phyloP scores from a whole-genome alignment of 2,329 filamentous ascomycete genomes.

The Colletotrichum lini region DNA sequence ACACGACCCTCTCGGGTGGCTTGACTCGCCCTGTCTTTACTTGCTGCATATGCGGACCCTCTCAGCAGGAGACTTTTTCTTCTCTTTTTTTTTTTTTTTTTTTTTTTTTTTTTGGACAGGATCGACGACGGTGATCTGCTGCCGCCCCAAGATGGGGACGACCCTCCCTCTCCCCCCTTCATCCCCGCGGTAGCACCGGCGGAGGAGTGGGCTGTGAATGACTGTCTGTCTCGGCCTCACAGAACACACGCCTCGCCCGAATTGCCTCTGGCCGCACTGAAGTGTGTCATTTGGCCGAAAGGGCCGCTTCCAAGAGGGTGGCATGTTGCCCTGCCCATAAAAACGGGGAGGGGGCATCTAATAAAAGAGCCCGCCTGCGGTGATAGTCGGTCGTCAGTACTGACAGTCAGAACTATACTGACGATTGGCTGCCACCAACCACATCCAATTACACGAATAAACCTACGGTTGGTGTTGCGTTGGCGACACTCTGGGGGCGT shows the following conservation, averaged over 20 bases:
- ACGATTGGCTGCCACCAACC: neutral
- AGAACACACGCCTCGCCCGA: neutral
- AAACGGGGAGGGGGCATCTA: no score
- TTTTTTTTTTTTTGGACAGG: neutral
- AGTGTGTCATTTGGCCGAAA: slow-evolving; percentile 35
- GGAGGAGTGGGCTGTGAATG: neutral
- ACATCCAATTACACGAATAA: no score
- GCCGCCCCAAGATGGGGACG: neutral
- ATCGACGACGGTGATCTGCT: slow-evolving; percentile 31
- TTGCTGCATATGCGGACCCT: neutral
- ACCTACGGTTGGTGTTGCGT: neutral
- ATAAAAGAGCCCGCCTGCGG: no score
- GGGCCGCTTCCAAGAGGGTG: slow-evolving; percentile 2
- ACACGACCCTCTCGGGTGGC: neutral
- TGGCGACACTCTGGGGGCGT: slow-evolving; percentile 27
- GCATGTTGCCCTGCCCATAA: no score
- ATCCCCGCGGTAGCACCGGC: slow-evolving; percentile 23
- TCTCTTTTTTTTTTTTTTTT: no score
- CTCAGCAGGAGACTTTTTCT: slow-evolving; percentile 5
- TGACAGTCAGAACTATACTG: no score
- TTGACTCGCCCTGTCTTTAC: slow-evolving; percentile 6
- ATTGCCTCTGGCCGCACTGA: slow-evolving; percentile 8
- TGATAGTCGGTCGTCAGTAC: neutral
- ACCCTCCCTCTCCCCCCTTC: neutral
- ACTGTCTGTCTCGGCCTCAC: neutral